phyloP scores from a whole-genome alignment of 129 eudicot genomes.

The Artemisia tridentata region DNA sequence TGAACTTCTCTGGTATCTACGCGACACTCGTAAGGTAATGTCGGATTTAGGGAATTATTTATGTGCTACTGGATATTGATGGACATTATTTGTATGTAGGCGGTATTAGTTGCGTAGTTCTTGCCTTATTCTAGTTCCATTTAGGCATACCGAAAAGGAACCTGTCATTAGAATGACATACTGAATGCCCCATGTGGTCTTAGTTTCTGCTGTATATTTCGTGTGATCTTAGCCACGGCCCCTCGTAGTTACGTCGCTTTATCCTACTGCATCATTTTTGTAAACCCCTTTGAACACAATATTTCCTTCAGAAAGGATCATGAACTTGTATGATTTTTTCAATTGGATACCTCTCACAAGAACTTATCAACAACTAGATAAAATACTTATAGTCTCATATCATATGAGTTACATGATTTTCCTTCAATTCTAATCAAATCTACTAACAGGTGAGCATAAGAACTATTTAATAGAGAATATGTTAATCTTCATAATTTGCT shows the following conservation, averaged over 20 bases:
- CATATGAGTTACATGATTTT: not conserved
- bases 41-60: not conserved
- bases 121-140: too few relatives aligned
- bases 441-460: not conserved
- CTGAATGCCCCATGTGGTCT: too few relatives aligned
- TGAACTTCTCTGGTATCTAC: constrained; percentile 64
- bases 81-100: too few relatives aligned
- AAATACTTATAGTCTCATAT: not conserved
- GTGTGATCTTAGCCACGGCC: too few relatives aligned
- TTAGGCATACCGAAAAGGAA: too few relatives aligned
- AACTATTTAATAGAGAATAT: not conserved
- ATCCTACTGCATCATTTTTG: not conserved
- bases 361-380: not conserved
- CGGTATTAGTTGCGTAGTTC: too few relatives aligned
- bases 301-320: not conserved
- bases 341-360: not conserved
- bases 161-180: too few relatives aligned
- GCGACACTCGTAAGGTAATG: constrained; percentile 83
- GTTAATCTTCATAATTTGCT: not conserved
- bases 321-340: not conserved
- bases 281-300: not conserved
- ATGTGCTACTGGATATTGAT: not conserved
- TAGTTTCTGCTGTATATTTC: too few relatives aligned
- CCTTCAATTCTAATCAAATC: not conserved
- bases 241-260: not conserved